Evolutionary conservation across 495 filamentous ascomycete species (phyloP).

Genomic region (Aspergillus ostianus): DNA sequence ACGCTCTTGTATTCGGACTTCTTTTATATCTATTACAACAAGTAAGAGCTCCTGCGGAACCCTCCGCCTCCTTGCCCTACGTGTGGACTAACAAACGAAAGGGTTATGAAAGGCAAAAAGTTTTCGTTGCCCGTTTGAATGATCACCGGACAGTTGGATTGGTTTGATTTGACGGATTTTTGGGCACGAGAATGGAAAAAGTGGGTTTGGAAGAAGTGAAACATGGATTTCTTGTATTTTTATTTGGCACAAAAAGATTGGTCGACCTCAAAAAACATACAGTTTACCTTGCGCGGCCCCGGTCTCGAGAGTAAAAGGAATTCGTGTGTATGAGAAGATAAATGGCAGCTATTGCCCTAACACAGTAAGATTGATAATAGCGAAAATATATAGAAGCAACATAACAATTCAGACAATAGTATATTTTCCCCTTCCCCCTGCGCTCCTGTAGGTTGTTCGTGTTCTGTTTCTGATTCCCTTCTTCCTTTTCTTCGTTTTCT

Average conservation of each 20-base stretch:
- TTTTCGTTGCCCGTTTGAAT: slow-evolving; percentile 79
- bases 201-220: background rate
- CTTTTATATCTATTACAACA: slow-evolving; percentile 99
- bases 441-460: background rate
- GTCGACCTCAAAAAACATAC: background rate
- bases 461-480: background rate
- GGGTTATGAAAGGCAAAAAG: slow-evolving; percentile 82
- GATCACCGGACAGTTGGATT: background rate
- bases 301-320: too few species aligned
- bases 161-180: background rate
- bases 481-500: background rate
- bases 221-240: background rate
- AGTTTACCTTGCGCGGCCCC: too few species aligned
- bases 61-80: background rate
- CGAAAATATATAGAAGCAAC: background rate
- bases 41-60: slow-evolving; percentile 50
- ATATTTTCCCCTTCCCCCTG: background rate
- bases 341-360: background rate
- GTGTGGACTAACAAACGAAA: slow-evolving; percentile 28
- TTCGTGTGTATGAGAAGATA: background rate
- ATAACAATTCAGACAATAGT: background rate
- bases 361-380: background rate
- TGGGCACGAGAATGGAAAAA: background rate
- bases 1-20: slow-evolving; percentile 97
- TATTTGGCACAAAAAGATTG: background rate